Evolutionary conservation across 2,329 filamentous ascomycete species (phyloP), one percentile per base, ranked within the genome.

Genomic region (Calonectria honghensis): DNA sequence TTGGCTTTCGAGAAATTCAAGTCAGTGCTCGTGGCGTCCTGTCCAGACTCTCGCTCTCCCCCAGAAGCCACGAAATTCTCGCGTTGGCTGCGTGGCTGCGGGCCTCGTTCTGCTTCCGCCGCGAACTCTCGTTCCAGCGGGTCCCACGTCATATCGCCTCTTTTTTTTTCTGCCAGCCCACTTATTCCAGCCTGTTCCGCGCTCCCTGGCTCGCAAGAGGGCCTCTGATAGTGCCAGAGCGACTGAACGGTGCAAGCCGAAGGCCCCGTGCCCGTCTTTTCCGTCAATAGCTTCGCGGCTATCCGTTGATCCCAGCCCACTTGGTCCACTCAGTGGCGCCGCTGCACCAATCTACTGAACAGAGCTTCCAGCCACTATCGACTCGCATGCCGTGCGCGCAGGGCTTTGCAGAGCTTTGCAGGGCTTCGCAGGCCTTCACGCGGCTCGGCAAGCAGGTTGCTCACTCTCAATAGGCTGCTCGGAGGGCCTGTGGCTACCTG

Each of bases 161-260:
- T n/a, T 57, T 63, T 41, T 41, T 41, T 41, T 48, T 24, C 45
- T 48, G 9, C 45, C 57, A 63, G 37, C 37, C 57, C 35, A 39
- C 57, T 41, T 57, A 7, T 27, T 41, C 16, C 37, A 63, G 37
- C 32, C 57, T 37, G 1, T 20, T 54, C 9, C 24, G 14, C 37
- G 27, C 24, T 37, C 35, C 24, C 57, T 57, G 52, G 13, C 37
- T 27, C 35, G 37, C 57, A 54, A 54, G 14, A 63, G 52, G 52
- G 29, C 51, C 52, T 35, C 51, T 18, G 24, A 63, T 27, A 27
- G 57, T 63, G 48, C 31, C 68, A 37, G 41, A n/a, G 50, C 11
- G 29, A 29, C 11, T 63, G 51, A 57, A 48, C 70, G 64, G 64
- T 67, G 29, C 41, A 63, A 45, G 54, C 70, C 70, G 70, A 35